Evolutionary conservation across 2,329 filamentous ascomycete genomes (phyloP), one percentile per base, ranked within the genome.

Genomic region (Monosporascus cannonballus): DNA sequence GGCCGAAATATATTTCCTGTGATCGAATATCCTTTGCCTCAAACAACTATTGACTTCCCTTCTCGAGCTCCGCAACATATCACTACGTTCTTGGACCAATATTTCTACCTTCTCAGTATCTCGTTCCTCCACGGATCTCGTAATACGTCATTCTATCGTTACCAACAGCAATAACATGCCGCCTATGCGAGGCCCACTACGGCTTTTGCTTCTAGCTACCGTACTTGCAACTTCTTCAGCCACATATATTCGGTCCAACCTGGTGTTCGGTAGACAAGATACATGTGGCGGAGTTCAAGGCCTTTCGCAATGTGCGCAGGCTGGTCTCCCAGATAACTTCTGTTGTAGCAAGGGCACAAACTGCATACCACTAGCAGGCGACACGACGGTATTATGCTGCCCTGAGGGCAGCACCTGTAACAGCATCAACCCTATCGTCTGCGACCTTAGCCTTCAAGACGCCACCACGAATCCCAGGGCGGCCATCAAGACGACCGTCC

Each of bases 321-420:
- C 70, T 27, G 73, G 71, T 30, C 74, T 89, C 22, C 85, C 86
- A 1, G 73, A 72, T 49, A 75, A 79, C 65, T 89, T 91, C 66
- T 90, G 87, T 73, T 92, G 88, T 64, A 69, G 77, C 3, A 55
- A 69, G 27, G 69, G 66, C 18, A 71, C 76, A 6, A 75, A 65
- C 3, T 92, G 88, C 69, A 72, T 82, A 41, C 61, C 76, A 1
- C 76, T 91, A 47, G 85, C 85, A 11, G 80, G 73, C n/a, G 72
- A 76, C 45, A 85, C 85, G 6, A 88, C 86, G 0, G 76, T 85
- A 15, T 72, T 91, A 48, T 92, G 88, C 73, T 92, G 88, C 64
- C 87, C 87, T 1, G 58, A 67, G 1, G 80, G 76, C 37, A 62
- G 61, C 37, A 73, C 76, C 61, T 92, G 88, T 71, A 60, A 70